Conservation (phyloP, 2,329 filamentous ascomycete species). For the Xylaria sp. region DNA sequence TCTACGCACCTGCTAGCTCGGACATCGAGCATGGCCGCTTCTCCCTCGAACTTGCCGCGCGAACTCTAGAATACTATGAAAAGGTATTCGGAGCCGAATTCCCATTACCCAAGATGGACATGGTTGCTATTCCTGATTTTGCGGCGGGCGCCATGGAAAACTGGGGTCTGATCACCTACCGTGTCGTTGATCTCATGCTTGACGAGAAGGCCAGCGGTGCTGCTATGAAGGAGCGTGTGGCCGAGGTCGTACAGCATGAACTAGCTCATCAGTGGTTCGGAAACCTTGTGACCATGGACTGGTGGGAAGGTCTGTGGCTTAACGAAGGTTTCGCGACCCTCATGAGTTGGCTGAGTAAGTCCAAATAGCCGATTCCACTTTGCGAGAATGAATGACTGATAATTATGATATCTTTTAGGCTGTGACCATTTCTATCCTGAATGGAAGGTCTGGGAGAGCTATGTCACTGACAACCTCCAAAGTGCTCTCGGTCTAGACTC, state of each 20-base stretch:
- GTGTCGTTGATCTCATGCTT: slow-evolving; percentile 85
- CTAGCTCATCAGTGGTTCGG: slow-evolving; percentile 98
- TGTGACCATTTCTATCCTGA: slow-evolving; percentile 96
- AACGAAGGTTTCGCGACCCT: slow-evolving; percentile 92
- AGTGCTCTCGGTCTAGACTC: slow-evolving; percentile 87
- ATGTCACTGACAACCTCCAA: slow-evolving; percentile 90
- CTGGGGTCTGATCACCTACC: slow-evolving; percentile 95
- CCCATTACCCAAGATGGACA: slow-evolving; percentile 92
- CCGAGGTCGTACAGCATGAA: slow-evolving; percentile 95
- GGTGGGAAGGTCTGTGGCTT: slow-evolving; percentile 97
- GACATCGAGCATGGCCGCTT: slow-evolving; percentile 91
- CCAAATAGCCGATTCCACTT: slow-evolving; percentile 6
- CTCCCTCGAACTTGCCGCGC: slow-evolving; percentile 85
- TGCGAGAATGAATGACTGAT: slow-evolving; percentile 13
- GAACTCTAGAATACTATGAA: slow-evolving; percentile 92
- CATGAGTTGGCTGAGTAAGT: slow-evolving; percentile 72
- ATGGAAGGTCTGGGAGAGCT: slow-evolving; percentile 97
- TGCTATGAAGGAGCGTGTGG: slow-evolving; percentile 86
- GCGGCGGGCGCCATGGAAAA: slow-evolving; percentile 98
- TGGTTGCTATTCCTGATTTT: slow-evolving; percentile 95
- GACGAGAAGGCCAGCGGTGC: slow-evolving; percentile 92
- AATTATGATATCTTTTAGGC: slow-evolving; percentile 58
- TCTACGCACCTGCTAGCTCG: slow-evolving; percentile 90
- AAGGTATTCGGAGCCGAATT: slow-evolving; percentile 89
- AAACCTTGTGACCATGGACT: slow-evolving; percentile 97